Base-by-base conservation (phyloP, 169 alveolate genomes). In the Plasmodium cynomolgi region DNA sequence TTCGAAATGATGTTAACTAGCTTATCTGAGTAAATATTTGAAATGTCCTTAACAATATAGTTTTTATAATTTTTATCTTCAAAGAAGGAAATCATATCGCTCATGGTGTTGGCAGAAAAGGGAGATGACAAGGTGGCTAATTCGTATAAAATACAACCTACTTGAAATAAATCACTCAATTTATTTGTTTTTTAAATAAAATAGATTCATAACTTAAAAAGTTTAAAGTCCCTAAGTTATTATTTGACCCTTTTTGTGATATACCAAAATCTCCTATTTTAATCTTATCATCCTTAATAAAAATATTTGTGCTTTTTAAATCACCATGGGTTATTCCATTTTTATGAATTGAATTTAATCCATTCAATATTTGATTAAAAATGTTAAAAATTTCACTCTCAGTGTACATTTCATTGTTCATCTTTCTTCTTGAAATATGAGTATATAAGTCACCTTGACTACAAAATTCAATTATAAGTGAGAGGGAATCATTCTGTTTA, bases 321-420 rank as follows among this genome's bases (percentile, higher is more conserved):
- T 97, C 98, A 31, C 98, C 97, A 92, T 97, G 98, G 26, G 96
- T 97, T 44, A 97, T 97, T 13, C 98, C 97, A 90, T 96, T 97
- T 73, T 95, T 97, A 86, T 97, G 98, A 37, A 97, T 93, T 91
- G 95, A 96, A 58, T 96, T 95, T 31, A 97, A 96, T 17, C 97
- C 98, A 82, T 97, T 97, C 39, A 97, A 83, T 17, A 97, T 96
- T 92, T 97, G 98, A 68, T 97, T 92, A 41, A 97, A 96, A 72
- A 97, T 80, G 41, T 97, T 97, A 84, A 96, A 86, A 41, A 95
- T 97, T 84, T 93, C 91, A 77, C 92, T 95, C 34, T 95, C 97
- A 56, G 93, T 72, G 34, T 95, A 96, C 20, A 62, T 73, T 50
- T 96, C 91, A 50, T 94, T 93, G 50, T 96, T 93, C 79, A 75